Conservation (phyloP, 2,329 filamentous ascomycete species). For the Stenocarpella maydis region DNA sequence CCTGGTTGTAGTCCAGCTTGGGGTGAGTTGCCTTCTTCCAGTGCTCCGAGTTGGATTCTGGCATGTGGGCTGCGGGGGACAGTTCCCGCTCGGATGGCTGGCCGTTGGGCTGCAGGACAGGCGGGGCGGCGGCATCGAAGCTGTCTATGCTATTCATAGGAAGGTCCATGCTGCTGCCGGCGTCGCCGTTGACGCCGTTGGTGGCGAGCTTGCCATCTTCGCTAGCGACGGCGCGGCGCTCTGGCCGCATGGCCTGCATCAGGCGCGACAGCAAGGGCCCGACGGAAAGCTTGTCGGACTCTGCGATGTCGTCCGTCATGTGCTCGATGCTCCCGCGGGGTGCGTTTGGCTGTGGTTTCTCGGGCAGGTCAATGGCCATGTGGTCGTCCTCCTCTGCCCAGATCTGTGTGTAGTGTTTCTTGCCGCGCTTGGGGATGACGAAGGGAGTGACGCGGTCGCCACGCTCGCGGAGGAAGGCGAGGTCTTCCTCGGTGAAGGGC, state of each 20-base stretch:
- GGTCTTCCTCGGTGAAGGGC: constrained; percentile 89
- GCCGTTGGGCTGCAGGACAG: constrained; percentile 32
- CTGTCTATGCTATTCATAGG: constrained; percentile 62
- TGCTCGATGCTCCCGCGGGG: constrained; percentile 86
- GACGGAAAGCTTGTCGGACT: constrained; percentile 88
- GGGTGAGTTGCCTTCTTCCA: constrained; percentile 81
- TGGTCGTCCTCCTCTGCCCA: constrained; percentile 95
- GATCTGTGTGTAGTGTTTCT: constrained; percentile 84
- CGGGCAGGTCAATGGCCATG: constrained; percentile 75
- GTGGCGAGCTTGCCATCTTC: constrained; percentile 65
- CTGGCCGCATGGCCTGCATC: constrained; percentile 81
- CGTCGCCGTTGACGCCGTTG: constrained; percentile 55
- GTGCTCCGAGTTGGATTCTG: constrained; percentile 76
- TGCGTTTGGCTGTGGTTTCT: constrained; percentile 80
- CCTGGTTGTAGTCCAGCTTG: constrained; percentile 83
- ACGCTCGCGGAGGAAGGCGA: constrained; percentile 89
- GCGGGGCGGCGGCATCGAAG: constrained; percentile 47
- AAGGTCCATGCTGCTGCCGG: constrained; percentile 54
- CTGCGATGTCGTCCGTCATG: constrained; percentile 84
- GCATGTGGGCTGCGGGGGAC: constrained; percentile 80
- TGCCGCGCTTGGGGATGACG: constrained; percentile 83
- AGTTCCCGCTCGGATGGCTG: constrained; percentile 47
- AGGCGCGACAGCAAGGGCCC: constrained; percentile 86
- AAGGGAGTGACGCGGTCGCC: constrained; percentile 87
- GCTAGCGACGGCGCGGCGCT: constrained; percentile 59